Percentiles rank a stretch among this genome's conserved stretches.
phyloP scores from a whole-genome alignment of 495 filamentous ascomycete genomes.

The Aspergillus taichungensis region DNA sequence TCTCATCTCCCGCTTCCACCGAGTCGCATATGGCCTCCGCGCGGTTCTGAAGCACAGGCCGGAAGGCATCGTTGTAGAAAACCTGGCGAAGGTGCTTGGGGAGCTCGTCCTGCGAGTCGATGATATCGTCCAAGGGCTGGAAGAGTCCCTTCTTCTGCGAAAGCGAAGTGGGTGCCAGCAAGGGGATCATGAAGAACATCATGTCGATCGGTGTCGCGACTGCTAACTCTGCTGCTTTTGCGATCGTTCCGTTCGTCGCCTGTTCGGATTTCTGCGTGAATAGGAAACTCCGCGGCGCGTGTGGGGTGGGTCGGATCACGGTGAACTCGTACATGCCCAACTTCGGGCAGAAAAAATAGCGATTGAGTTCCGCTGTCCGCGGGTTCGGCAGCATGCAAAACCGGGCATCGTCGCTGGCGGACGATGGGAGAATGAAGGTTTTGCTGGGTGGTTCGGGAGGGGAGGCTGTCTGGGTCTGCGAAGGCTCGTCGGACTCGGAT shows the following conservation, averaged over 20 bases:
- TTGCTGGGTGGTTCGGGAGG: conserved; percentile 41
- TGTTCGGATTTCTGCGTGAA: conserved; percentile 16
- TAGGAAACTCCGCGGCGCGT: conserved; percentile 25
- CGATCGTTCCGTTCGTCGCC: conserved; percentile 22
- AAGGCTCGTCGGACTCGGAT: conserved; percentile 2
- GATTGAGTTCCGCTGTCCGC: conserved; percentile 49
- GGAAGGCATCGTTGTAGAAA: conserved; percentile 39
- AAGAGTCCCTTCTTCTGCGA: conserved; percentile 51
- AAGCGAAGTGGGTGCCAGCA: conserved; percentile 40
- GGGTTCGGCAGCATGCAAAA: conserved; percentile 78
- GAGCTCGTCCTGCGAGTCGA: conserved; percentile 54
- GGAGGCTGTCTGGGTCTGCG: not conserved
- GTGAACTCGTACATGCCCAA: conserved; percentile 83
- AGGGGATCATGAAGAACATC: conserved; percentile 74
- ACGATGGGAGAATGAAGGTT: conserved; percentile 72
- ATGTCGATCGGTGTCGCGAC: conserved; percentile 79
- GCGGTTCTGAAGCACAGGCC: conserved; percentile 35
- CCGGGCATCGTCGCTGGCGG: conserved; percentile 50
- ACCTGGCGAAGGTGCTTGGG: conserved; percentile 50
- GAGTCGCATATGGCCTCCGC: conserved; percentile 65
- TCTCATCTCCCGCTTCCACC: conserved; percentile 72
- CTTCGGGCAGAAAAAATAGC: conserved; percentile 75
- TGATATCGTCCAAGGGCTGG: conserved; percentile 69
- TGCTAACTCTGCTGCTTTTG: conserved; percentile 59
- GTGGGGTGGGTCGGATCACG: conserved; percentile 51